Evolutionary conservation across 352 stramenopile species (phyloP), one percentile per base, ranked within the genome.

Genomic region (Pythium insidiosum): DNA sequence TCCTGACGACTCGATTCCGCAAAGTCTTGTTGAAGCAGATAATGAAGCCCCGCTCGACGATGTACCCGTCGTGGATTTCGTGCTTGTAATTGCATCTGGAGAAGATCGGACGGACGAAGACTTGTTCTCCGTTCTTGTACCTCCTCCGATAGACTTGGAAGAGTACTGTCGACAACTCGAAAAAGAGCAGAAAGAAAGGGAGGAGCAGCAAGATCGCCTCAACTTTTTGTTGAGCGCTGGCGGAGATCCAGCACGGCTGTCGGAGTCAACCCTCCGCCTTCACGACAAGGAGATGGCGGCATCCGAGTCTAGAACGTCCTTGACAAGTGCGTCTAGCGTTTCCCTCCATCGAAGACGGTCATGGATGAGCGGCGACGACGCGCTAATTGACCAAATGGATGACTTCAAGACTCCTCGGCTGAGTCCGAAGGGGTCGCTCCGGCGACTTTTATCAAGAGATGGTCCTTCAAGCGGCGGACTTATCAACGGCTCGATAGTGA

Each of bases 51-150:
- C n/a, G n/a, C 15, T 30, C 11, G 18, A 28, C 16, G 24, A 54
- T 22, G 24, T 35, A 11, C 25, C 24, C 2, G 47, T 61, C 15
- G 77, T 93, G 13, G 80, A 93, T 45, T 93, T 89, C 50, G 60
- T 93, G 18, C 48, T 93, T 4, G 73, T 93, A n/a, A 88, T 90
- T 29, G 77, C 80, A 0, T 90, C 80, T 1, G 80, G 80, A 6
- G 78, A 93, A 38, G 77, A 88, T 22, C 72, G 78, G 11, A 89
- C 73, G 2, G 80, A 93, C 43, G 80, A 93, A 64, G 80, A 93
- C 50, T 36, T 93, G 38, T 93, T 93, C 46, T 55, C 72, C 1
- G 71, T 85, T 31, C 48, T 93, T 4, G 77, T 89, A 5, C 80
- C 80, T 0, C 77, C 80, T 3, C 80, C 80, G 21, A 86, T 93